Conservation (phyloP, 1,139 yeast species). For the Yamadazyma blattariae region DNA sequence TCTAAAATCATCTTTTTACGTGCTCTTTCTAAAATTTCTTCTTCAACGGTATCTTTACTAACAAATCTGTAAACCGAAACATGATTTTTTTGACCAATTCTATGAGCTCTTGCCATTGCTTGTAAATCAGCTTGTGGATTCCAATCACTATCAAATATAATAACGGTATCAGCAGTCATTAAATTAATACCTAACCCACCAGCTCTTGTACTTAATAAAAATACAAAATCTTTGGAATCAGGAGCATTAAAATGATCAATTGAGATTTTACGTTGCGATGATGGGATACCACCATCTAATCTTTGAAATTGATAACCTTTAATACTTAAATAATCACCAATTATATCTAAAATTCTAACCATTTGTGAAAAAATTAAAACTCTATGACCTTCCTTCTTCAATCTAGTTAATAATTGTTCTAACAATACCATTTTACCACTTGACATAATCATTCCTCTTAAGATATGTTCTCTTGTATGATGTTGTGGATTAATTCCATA, state of each 20-base stretch:
- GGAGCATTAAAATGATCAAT: conserved; percentile 97
- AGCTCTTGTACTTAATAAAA: conserved; percentile 90
- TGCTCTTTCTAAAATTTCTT: conserved; percentile 93
- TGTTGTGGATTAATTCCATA: conserved; percentile 44
- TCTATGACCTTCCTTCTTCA: conserved; percentile 91
- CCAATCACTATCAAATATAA: conserved; percentile 98
- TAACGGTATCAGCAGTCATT: conserved; percentile 98
- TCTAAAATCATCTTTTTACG: conserved; percentile 97
- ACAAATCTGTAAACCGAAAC: conserved; percentile 97
- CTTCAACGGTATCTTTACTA: conserved; percentile 96
- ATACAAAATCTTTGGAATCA: conserved; percentile 88
- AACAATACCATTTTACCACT: conserved; percentile 96
- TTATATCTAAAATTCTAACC: conserved; percentile 93
- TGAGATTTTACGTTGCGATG: conserved; percentile 88
- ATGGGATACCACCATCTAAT: conserved; percentile 94
- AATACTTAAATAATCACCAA: conserved; percentile 88
- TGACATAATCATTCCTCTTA: conserved; percentile 93
- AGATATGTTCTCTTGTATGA: conserved; percentile 68
- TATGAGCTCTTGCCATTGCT: conserved; percentile 99
- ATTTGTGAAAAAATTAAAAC: conserved; percentile 93
- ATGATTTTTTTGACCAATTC: conserved; percentile 97
- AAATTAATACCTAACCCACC: conserved; percentile 98
- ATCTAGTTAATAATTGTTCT: conserved; percentile 80
- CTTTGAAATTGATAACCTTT: conserved; percentile 92
- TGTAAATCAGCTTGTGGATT: conserved; percentile 98